Percentiles rank a stretch among this genome's conserved stretches.
Evolutionary conservation across 768 basidiomycete genomes (phyloP).

Genomic region (Polyporus arcularius): DNA sequence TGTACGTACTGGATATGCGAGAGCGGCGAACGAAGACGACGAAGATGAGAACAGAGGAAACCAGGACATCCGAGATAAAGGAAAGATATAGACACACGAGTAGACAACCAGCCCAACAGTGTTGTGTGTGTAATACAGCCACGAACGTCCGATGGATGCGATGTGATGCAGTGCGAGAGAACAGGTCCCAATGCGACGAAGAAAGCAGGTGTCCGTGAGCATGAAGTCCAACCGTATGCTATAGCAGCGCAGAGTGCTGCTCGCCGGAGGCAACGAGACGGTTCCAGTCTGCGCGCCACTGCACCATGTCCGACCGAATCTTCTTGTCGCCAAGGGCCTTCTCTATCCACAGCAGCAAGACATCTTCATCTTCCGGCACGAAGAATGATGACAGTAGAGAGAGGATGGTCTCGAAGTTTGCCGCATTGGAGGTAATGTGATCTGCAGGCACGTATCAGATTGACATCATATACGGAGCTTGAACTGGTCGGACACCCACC

Average conservation of each 20-base stretch:
- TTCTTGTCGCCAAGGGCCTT: slow-evolving; percentile 61
- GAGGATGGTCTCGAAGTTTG: slow-evolving; percentile 88
- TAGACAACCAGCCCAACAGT: slow-evolving; percentile 7
- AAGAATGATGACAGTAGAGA: slow-evolving; percentile 94
- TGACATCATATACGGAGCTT: neutral
- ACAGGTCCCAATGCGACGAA: neutral
- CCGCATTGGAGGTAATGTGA: slow-evolving; percentile 75
- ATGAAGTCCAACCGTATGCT: slow-evolving; percentile 17
- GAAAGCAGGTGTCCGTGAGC: slow-evolving; percentile 7
- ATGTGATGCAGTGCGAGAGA: neutral
- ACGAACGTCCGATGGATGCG: slow-evolving; percentile 8
- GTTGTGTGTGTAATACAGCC: slow-evolving; percentile 10
- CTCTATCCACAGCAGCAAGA: slow-evolving; percentile 79
- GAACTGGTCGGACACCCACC: slow-evolving; percentile 46
- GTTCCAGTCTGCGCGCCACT: slow-evolving; percentile 84
- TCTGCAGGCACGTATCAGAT: slow-evolving; percentile 45
- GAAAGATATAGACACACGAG: slow-evolving; percentile 17
- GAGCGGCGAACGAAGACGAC: slow-evolving; percentile 1
- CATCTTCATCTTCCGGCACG: slow-evolving; percentile 87
- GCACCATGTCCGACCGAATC: slow-evolving; percentile 64
- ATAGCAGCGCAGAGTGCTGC: slow-evolving; percentile 63
- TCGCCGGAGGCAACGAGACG: slow-evolving; percentile 65
- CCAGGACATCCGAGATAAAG: slow-evolving; percentile 6
- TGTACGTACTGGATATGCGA: slow-evolving; percentile 10
- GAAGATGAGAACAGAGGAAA: slow-evolving; percentile 4